phyloP scores from a whole-genome alignment of 2,329 filamentous ascomycete genomes.

The Penicillium sp. region DNA sequence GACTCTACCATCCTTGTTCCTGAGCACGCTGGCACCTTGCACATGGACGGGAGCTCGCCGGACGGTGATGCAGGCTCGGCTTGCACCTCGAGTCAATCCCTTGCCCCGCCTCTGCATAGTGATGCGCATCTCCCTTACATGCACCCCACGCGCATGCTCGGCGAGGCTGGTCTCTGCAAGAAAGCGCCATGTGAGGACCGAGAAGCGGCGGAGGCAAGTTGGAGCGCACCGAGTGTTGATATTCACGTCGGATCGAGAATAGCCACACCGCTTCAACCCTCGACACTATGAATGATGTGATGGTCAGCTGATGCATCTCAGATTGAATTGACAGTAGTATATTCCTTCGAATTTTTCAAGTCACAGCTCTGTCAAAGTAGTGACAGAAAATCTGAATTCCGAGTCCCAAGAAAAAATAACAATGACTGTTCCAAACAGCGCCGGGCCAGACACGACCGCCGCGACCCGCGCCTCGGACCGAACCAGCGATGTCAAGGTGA shows the following conservation, averaged over 20 bases:
- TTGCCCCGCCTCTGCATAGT: neutral
- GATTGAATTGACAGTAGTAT: neutral
- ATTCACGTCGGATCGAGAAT: neutral
- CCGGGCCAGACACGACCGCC: neutral
- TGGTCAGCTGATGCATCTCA: neutral
- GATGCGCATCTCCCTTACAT: neutral
- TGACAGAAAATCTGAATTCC: neutral
- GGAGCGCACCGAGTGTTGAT: neutral
- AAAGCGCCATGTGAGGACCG: neutral
- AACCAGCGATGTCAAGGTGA: neutral
- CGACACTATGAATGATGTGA: neutral
- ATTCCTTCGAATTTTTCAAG: neutral
- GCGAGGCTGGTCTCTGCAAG: neutral
- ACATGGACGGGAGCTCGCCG: neutral
- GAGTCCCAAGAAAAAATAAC: neutral
- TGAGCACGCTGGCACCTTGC: too few species aligned
- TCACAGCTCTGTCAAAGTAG: neutral
- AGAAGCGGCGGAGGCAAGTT: neutral
- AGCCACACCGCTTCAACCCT: neutral
- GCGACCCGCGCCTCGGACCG: neutral
- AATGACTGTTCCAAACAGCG: neutral
- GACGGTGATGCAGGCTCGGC: neutral
- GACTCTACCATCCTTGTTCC: neutral
- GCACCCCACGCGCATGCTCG: neutral
- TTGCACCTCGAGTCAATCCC: neutral